These are phyloP conservation scores for Xylaria nigripes DNA, from an alignment of 495 filamentous ascomycete genomes.

Conservation along the genomic window DNA sequence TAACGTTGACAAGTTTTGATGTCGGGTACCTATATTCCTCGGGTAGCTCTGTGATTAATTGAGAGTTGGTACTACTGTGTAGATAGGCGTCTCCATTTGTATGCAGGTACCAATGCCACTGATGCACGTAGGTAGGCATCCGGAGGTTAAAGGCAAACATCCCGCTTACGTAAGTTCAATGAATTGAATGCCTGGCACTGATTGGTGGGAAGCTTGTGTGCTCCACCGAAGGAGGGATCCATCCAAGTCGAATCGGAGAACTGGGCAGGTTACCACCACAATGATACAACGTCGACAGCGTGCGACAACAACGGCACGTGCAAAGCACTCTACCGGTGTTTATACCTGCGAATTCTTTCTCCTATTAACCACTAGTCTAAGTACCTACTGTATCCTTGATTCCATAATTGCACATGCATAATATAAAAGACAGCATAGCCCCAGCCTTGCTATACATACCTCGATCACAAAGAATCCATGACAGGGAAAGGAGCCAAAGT, in stretches of 20 bases:
- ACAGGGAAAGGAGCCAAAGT: slow-evolving; percentile 43
- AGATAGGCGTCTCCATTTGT: too few species aligned
- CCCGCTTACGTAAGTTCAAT: not conserved
- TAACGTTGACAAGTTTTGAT: not conserved
- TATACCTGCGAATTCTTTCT: not conserved
- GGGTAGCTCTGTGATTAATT: too few species aligned
- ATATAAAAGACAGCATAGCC: not conserved
- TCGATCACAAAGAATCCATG: slow-evolving; percentile 31
- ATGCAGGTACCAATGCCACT: too few species aligned
- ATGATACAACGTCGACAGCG: not conserved
- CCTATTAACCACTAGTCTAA: not conserved
- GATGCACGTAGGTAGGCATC: too few species aligned
- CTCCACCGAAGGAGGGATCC: not conserved
- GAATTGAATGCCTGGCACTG: not conserved
- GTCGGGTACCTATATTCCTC: not conserved
- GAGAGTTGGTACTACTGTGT: too few species aligned
- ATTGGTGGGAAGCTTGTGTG: not conserved
- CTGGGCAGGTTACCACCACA: not conserved
- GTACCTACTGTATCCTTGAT: not conserved
- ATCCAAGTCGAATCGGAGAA: not conserved
- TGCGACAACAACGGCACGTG: not conserved
- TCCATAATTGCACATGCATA: not conserved
- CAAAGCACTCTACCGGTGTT: not conserved
- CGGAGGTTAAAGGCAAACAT: too few species aligned
- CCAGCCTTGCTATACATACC: not conserved